Percentiles rank a stretch among this genome's conserved stretches.
These are phyloP conservation scores for Nelumbo lutea DNA, from an alignment of 164 flowering plant genomes.

Conservation along the genomic window DNA sequence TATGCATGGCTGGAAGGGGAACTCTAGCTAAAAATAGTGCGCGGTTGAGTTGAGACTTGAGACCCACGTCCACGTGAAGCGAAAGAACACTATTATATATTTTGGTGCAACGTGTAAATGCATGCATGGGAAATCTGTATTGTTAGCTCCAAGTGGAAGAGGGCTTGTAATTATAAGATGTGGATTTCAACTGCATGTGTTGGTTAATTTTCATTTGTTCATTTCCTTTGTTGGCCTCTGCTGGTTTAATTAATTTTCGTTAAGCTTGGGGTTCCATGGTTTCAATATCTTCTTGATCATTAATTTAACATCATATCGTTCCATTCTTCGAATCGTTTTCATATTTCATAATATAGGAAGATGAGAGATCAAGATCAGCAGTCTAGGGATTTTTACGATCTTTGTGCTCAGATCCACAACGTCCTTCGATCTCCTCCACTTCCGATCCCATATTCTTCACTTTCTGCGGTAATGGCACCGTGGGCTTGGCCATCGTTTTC, in stretches of 20 bases:
- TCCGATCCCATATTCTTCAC: slow-evolving; percentile 28
- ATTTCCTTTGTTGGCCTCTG: neutral
- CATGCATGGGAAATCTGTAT: too few relatives aligned
- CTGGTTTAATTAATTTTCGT: neutral
- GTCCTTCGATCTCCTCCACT: slow-evolving; percentile 57
- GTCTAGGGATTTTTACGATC: slow-evolving; percentile 63
- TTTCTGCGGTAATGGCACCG: slow-evolving; percentile 12
- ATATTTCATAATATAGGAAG: slow-evolving; percentile 14
- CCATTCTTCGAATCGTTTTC: neutral
- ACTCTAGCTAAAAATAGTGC: too few relatives aligned
- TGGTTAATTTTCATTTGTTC: too few relatives aligned
- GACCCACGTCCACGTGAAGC: too few relatives aligned
- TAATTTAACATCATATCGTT: neutral
- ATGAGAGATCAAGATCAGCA: slow-evolving; percentile 52
- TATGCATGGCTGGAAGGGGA: too few relatives aligned
- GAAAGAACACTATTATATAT: too few relatives aligned
- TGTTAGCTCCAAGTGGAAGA: neutral
- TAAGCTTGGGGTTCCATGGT: neutral
- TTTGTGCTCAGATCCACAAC: slow-evolving; percentile 54
- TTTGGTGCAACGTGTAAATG: too few relatives aligned
- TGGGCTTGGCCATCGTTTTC: slow-evolving; percentile 9
- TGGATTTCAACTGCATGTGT: neutral
- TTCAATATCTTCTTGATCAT: neutral
- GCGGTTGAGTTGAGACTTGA: too few relatives aligned
- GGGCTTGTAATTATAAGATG: neutral